Conservation (phyloP, 2,329 filamentous ascomycete species). For the Lasiodiplodia gonubiensis region DNA sequence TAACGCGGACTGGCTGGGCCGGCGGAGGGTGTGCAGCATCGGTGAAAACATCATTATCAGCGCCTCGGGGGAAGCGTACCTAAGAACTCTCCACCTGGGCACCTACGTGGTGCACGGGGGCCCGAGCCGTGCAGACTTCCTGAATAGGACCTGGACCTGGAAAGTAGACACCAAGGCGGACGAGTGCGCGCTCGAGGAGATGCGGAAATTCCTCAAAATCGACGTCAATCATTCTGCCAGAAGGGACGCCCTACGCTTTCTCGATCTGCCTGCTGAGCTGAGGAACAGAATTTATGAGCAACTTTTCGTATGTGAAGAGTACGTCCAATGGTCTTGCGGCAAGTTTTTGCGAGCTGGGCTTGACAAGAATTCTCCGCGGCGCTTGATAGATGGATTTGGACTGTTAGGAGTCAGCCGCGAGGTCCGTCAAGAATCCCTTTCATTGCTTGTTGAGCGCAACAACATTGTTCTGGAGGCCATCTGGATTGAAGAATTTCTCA, state of each 20-base stretch:
- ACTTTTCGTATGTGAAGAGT: not conserved
- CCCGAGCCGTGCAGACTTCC: not conserved
- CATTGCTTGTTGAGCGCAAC: constrained; percentile 7
- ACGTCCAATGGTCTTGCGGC: constrained; percentile 10
- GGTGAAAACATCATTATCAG: constrained; percentile 7
- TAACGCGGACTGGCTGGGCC: constrained; percentile 11
- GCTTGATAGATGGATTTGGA: constrained; percentile 1
- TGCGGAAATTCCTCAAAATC: constrained; percentile 11
- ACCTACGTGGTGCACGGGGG: not conserved
- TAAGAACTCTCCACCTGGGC: constrained; percentile 11
- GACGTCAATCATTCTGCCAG: not conserved
- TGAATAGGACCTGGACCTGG: constrained; percentile 3
- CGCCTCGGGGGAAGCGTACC: constrained; percentile 2
- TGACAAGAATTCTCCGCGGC: constrained; percentile 4
- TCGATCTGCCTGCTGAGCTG: constrained; percentile 7
- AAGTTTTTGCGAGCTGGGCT: not conserved
- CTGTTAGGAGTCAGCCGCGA: constrained; percentile 8
- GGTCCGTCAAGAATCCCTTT: not conserved
- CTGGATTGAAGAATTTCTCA: constrained; percentile 8
- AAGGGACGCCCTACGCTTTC: not conserved
- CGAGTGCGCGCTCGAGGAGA: constrained; percentile 5
- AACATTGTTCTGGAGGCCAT: constrained; percentile 6
- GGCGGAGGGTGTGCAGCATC: not conserved
- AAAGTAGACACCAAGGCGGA: constrained; percentile 11
- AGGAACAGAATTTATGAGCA: constrained; percentile 8